Percentiles rank a stretch among this genome's conserved stretches.
These are phyloP conservation scores for Coccomyxa sp. DNA, from an alignment of 139 green algal species.

Conservation along the genomic window DNA sequence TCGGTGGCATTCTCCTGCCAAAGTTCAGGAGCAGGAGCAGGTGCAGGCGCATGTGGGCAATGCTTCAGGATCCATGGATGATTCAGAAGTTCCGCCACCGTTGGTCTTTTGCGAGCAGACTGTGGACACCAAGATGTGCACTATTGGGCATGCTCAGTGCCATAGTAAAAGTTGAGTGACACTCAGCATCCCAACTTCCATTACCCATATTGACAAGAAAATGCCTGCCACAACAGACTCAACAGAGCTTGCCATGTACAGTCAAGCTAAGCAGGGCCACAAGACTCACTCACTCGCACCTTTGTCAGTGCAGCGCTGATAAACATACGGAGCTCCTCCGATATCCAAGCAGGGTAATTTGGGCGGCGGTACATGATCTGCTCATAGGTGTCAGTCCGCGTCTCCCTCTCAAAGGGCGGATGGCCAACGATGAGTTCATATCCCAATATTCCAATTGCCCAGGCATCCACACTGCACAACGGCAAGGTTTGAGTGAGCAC, in stretches of 20 bases:
- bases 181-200: no score
- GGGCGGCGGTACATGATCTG: conserved; percentile 60
- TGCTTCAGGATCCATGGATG: conserved; percentile 16
- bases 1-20: no score
- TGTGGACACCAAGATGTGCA: neutral
- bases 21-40: no score
- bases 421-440: conserved; percentile 75
- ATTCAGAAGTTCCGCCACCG: conserved; percentile 14
- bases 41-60: no score
- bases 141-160: no score
- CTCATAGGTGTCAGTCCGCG: conserved; percentile 51
- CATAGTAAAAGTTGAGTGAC: no score
- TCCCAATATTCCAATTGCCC: conserved; percentile 74
- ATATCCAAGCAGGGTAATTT: conserved; percentile 43
- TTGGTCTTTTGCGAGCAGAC: conserved; percentile 16
- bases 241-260: no score
- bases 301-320: conserved; percentile 54
- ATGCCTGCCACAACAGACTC: no score
- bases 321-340: conserved; percentile 38
- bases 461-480: conserved; percentile 44
- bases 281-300: conserved; percentile 21
- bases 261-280: no score
- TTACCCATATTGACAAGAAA: no score
- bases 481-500: no score
- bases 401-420: conserved; percentile 70